Conservation (phyloP, 1,284 basidiomycete genomes). For the Xerocomus amazonicus region DNA sequence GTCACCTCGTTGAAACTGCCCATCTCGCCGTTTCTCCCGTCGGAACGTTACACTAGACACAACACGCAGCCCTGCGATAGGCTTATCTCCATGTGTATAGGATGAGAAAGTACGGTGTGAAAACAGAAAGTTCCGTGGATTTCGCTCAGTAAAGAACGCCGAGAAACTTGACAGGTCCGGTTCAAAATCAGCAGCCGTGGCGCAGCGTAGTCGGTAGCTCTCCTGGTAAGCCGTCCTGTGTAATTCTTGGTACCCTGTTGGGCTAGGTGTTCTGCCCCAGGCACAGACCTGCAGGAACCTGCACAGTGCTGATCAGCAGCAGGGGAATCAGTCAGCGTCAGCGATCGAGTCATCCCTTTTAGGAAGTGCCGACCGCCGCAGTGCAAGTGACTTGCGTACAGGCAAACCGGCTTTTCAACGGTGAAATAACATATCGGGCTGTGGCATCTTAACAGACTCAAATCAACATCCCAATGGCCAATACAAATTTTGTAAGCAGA, state of each 20-base stretch:
- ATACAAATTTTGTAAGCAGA: constrained; percentile 17
- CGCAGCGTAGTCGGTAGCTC: no score
- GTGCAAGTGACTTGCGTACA: neutral
- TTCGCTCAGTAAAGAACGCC: neutral
- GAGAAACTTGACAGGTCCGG: neutral
- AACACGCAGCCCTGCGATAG: neutral
- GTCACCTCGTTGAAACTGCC: neutral
- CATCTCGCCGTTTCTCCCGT: neutral
- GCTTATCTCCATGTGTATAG: neutral
- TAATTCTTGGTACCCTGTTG: neutral
- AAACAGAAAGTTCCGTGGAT: neutral
- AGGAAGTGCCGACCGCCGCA: neutral
- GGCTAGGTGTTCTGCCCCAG: neutral
- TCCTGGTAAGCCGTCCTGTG: neutral
- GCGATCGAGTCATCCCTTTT: neutral
- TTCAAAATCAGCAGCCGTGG: neutral
- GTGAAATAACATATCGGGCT: neutral
- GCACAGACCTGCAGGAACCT: neutral
- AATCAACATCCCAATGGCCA: neutral
- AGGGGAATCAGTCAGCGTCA: neutral
- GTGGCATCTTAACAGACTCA: neutral
- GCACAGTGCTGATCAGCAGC: neutral
- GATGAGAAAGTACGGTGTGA: constrained; percentile 3
- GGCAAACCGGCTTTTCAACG: neutral
- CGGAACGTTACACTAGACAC: neutral